Evolutionary conservation across 1,284 basidiomycete genomes (phyloP).

Genomic region (Neonothopanus nambi): DNA sequence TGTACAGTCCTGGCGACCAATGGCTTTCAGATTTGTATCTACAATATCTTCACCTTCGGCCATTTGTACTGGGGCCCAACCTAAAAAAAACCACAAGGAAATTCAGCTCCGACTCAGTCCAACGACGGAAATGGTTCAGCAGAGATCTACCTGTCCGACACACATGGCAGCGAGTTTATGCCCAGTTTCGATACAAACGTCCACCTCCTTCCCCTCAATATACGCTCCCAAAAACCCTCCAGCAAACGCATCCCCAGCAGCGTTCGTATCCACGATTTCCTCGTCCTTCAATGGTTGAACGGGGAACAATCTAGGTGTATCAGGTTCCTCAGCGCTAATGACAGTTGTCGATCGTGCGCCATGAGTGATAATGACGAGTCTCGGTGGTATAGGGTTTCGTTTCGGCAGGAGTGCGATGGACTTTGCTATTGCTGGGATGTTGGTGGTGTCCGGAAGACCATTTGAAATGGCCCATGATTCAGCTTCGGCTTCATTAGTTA

Average conservation of each 20-base stretch:
- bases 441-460: constrained; percentile 41
- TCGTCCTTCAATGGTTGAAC: constrained; percentile 56
- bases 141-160: constrained; percentile 62
- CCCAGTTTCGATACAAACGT: constrained; percentile 71
- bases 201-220: constrained; percentile 66
- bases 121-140: neutral
- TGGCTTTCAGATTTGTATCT: no score
- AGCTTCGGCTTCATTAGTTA: constrained; percentile 86
- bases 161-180: constrained; percentile 82
- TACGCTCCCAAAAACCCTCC: constrained; percentile 82
- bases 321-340: constrained; percentile 53
- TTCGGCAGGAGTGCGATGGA: constrained; percentile 60
- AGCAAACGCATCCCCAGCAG: constrained; percentile 86
- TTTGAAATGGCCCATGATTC: constrained; percentile 67
- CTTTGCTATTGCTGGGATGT: constrained; percentile 57
- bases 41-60: constrained; percentile 58
- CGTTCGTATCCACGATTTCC: constrained; percentile 86
- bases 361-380: constrained; percentile 81
- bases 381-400: constrained; percentile 57
- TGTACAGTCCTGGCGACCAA: no score
- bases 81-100: constrained; percentile 29
- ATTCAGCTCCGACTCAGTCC: neutral
- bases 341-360: constrained; percentile 74
- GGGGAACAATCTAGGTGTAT: constrained; percentile 45
- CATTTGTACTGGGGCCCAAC: constrained; percentile 63